Evolutionary conservation across 2,329 filamentous ascomycete genomes (phyloP).

Genomic region (Neoscytalidium dimidiatum): DNA sequence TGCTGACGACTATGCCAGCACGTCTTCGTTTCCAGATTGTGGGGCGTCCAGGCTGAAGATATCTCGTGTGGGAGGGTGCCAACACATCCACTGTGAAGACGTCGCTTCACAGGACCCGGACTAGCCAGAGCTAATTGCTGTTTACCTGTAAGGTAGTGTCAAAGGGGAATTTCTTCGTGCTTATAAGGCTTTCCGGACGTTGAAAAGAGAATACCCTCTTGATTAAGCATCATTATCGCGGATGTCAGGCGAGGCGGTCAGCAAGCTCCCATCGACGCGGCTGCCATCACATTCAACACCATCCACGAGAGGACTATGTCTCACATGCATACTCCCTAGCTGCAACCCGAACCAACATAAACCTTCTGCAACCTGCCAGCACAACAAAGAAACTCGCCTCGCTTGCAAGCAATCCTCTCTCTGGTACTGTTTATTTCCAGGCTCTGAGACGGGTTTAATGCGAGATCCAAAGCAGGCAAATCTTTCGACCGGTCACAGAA

Average conservation of each 20-base stretch:
- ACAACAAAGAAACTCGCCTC: conserved; percentile 15
- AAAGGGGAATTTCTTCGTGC: neutral
- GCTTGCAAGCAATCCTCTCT: conserved; percentile 7
- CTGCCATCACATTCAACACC: conserved; percentile 11
- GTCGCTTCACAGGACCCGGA: too few species aligned
- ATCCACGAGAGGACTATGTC: conserved; percentile 16
- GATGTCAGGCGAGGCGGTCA: conserved; percentile 13
- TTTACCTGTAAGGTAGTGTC: neutral
- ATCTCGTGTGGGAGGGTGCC: neutral
- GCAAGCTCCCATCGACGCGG: neutral
- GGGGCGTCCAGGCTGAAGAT: neutral
- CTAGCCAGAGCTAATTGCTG: neutral
- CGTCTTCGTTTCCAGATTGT: neutral
- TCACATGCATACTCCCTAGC: conserved; percentile 19
- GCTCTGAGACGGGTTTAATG: conserved; percentile 2
- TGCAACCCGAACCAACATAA: neutral
- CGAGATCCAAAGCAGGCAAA: neutral
- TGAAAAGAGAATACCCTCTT: neutral
- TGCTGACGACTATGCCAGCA: conserved; percentile 19
- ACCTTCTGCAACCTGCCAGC: neutral
- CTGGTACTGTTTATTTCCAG: neutral
- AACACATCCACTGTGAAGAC: neutral
- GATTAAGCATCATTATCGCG: neutral
- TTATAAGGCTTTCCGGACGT: neutral
- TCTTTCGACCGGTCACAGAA: neutral